phyloP scores from a whole-genome alignment of 2,329 filamentous ascomycete species.

The Ophiostoma triangulosporum region DNA sequence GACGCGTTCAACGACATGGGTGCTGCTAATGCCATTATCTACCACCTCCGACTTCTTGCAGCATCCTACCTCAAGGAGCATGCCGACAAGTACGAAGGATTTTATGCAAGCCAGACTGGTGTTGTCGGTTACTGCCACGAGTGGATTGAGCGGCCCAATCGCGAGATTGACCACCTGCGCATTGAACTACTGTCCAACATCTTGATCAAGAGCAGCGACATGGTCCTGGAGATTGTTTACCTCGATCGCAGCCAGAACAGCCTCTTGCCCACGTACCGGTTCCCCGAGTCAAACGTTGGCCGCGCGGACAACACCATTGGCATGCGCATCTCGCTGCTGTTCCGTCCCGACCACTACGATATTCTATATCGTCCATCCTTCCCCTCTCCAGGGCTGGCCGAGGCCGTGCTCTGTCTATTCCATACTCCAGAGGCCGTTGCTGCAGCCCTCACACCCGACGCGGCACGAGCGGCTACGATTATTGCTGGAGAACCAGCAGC shows the following conservation, averaged over 20 bases:
- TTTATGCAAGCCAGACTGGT: constrained; percentile 45
- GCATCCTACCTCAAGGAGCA: constrained; percentile 74
- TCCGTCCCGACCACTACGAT: constrained; percentile 79
- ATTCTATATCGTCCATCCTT: constrained; percentile 52
- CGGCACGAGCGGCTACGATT: background rate
- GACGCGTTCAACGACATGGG: constrained; percentile 61
- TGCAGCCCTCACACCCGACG: background rate
- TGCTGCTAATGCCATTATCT: constrained; percentile 64
- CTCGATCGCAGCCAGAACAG: constrained; percentile 73
- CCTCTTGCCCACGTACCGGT: constrained; percentile 58
- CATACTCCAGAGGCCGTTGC: background rate
- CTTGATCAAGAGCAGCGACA: constrained; percentile 62
- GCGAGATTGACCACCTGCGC: constrained; percentile 86
- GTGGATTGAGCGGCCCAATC: constrained; percentile 58
- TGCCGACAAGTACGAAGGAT: constrained; percentile 54
- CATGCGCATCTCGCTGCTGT: constrained; percentile 45
- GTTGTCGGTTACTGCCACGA: constrained; percentile 56
- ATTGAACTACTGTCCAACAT: constrained; percentile 64
- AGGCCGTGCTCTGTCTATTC: constrained; percentile 1
- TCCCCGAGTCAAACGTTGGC: constrained; percentile 40
- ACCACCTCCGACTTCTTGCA: constrained; percentile 70
- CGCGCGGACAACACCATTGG: constrained; percentile 30
- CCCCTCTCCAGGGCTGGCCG: constrained; percentile 1
- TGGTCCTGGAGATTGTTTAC: constrained; percentile 80
- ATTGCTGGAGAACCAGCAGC: background rate